Base-by-base conservation (phyloP, 495 filamentous ascomycete species). In the Aspergillus sclerotioniger region DNA sequence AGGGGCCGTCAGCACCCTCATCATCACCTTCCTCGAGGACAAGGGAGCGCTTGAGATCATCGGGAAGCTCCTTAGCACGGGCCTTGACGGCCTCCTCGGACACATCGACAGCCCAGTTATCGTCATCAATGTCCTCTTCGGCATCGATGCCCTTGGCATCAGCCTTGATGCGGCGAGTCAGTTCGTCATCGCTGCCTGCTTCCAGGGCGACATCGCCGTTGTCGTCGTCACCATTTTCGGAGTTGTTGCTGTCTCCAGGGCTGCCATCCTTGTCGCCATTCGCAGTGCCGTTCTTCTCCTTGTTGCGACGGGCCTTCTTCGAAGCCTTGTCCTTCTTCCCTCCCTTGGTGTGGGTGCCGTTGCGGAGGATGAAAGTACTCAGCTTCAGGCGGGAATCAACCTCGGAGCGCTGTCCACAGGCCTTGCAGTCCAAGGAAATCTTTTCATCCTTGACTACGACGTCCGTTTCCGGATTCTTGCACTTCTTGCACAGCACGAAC, bases 401-500 rank as follows among this genome's bases (percentile, higher is more conserved):
- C 53, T 93, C 85, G 53, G 88, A 86, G 66, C 89, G 91, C 74
- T 96, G 89, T 67, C 94, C 94, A 69, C 94, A 98, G 56, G 94
- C 94, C 79, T 98, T 98, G 88, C 94, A 98, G 78, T 98, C 94
- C 64, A 97, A 84, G 53, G 86, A 67, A 69, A 98, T 98, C 65
- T 80, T 82, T 41, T 89, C 92, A 60, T 96, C 90, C 76, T 96
- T 96, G 82, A 96, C 90, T 66, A 87, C 82, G 67, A 96, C 90
- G 58, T 92, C 93, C 62, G 94, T 98, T 80, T 98, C 94, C 29
- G 94, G 94, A 73, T 98, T 98, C 85, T 96, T 96, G 87, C 94
- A 98, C 75, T 94, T 91, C 83, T 94, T 93, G 89, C 94, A 98
- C 54, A 98, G 90, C 63, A 98, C 94, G 62, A 97, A 98, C 77